A percentile compares a stretch with the other conserved stretches of the same genome.
Evolutionary conservation across 176 grass and related monocot genomes (phyloP).

Genomic region (Oryza glumipatula): DNA sequence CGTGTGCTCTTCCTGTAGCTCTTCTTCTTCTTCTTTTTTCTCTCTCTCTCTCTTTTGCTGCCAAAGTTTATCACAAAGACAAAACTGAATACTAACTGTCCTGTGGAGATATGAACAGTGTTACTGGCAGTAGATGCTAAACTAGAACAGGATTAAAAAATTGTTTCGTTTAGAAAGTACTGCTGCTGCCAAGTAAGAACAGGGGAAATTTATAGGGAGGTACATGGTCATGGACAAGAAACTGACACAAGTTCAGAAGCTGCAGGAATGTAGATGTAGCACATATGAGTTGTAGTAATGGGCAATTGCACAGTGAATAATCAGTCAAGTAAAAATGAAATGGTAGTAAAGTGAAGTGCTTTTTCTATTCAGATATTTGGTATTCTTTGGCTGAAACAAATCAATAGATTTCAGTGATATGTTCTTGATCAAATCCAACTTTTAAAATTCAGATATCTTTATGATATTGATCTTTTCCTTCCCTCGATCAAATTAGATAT

Average conservation of each 20-base stretch:
- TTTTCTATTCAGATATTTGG: not conserved
- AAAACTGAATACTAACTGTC: not conserved
- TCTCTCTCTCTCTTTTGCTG: not conserved
- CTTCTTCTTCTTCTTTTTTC: not conserved
- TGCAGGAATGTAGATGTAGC: not conserved
- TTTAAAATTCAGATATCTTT: not conserved
- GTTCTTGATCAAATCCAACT: not conserved
- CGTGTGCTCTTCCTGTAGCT: not conserved
- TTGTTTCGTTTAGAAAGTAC: not conserved
- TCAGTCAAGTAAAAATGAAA: not conserved
- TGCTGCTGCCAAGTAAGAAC: not conserved
- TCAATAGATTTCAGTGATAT: not conserved
- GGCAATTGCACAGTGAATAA: not conserved
- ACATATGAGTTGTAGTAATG: too few relatives aligned
- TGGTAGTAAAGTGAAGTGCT: not conserved
- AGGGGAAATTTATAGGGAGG: not conserved
- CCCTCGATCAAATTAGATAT: not conserved
- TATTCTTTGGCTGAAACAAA: not conserved
- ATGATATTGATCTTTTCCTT: not conserved
- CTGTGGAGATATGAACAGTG: not conserved
- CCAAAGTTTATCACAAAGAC: not conserved
- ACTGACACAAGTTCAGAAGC: constrained; percentile 9
- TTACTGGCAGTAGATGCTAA: not conserved
- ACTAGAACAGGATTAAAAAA: not conserved
- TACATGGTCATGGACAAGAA: not conserved